Evolutionary conservation across 1,284 basidiomycete genomes (phyloP).

Genomic region (Rhizoctonia solani): DNA sequence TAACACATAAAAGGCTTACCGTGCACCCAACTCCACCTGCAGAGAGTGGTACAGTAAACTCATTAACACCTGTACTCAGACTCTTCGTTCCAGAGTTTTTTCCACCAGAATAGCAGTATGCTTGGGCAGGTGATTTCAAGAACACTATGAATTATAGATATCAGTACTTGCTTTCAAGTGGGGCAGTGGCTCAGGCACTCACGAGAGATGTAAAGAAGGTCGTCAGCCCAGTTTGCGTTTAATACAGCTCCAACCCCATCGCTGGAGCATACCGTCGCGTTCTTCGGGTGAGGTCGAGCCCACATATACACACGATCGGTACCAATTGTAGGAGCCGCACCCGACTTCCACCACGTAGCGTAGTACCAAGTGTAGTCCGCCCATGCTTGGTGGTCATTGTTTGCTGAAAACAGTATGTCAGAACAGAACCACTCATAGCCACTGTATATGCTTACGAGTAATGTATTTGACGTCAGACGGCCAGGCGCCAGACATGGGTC

Average conservation of each 20-base stretch:
- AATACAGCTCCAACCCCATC: constrained; percentile 1
- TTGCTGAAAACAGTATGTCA: constrained; percentile 10
- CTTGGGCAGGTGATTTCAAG: not conserved
- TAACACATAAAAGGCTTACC: not conserved
- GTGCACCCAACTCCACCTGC: constrained; percentile 9
- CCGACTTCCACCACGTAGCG: constrained; percentile 33
- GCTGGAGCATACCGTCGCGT: constrained; percentile 38
- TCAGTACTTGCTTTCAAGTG: not conserved
- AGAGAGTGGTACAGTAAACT: constrained; percentile 15
- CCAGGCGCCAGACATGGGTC: constrained; percentile 13
- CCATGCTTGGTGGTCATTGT: constrained; percentile 14
- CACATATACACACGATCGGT: constrained; percentile 48
- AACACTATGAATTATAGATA: not conserved
- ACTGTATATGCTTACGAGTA: not conserved
- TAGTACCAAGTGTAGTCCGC: constrained; percentile 30
- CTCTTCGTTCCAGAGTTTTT: constrained; percentile 8
- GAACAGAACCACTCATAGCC: not conserved
- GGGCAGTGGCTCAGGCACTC: not conserved
- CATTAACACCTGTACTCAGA: constrained; percentile 3
- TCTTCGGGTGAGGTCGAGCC: constrained; percentile 49
- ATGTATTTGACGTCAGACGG: not conserved
- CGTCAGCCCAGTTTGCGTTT: constrained; percentile 16
- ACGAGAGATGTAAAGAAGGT: constrained; percentile 13
- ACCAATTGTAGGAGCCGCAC: constrained; percentile 40
- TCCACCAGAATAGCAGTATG: not conserved